Conservation (phyloP, 257 asterid genomes). For the Jacaranda mimosifolia region DNA sequence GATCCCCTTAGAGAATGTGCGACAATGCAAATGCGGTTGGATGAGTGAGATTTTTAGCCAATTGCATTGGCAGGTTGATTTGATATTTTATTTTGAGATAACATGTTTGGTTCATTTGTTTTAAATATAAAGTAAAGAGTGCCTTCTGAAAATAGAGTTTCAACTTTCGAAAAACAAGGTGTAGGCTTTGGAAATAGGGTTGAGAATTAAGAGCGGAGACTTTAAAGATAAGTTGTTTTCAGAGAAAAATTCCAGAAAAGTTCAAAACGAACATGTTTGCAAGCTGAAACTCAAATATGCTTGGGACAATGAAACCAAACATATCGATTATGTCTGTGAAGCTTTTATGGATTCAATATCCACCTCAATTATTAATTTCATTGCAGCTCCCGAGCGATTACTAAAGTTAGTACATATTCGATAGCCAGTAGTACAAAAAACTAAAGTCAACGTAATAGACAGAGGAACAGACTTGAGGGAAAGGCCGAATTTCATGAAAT, state of each 20-base stretch:
- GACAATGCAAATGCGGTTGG: slow-evolving; percentile 2
- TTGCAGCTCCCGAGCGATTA: slow-evolving; percentile 7
- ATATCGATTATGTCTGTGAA: slow-evolving; percentile 1
- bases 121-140: neutral
- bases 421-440: slow-evolving; percentile 13
- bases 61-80: neutral
- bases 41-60: neutral
- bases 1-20: neutral
- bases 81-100: neutral
- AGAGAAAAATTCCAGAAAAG: slow-evolving; percentile 18
- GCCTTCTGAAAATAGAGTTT: neutral
- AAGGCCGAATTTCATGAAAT: slow-evolving; percentile 16
- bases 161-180: too few relatives aligned
- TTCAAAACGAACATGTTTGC: neutral
- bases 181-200: neutral
- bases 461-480: slow-evolving; percentile 9
- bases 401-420: neutral
- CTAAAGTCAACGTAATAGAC: neutral
- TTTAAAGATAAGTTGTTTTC: neutral
- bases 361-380: slow-evolving; percentile 5
- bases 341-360: slow-evolving; percentile 4
- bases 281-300: neutral
- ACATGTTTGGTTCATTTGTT: neutral
- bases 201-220: neutral
- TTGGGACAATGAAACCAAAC: neutral